Evolutionary conservation across 139 green algal genomes (phyloP), one percentile per base, ranked within the genome.

Genomic region (Tetradesmus obliquus): DNA sequence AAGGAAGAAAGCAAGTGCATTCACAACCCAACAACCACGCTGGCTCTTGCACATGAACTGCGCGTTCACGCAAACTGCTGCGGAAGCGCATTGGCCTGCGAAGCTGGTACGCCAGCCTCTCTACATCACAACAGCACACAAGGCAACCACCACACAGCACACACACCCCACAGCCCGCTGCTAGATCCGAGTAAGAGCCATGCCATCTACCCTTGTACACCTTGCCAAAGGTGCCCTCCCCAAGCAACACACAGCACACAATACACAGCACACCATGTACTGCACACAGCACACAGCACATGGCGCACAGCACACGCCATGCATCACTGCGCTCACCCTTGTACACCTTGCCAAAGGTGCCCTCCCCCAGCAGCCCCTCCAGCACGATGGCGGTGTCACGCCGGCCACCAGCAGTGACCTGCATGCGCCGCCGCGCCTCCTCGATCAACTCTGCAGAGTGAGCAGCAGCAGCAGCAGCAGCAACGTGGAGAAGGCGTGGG

Each of bases 331-430:
- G n/a, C 66, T 4, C n/a, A 91, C 88, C 88, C 13, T 24, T 79
- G 88, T 91, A 91, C 20, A 91, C 88, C 55, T 83, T 86, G 79
- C 90, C 71, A 81, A 93, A 89, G 17, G 88, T 93, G 53, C 93
- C 87, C 17, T 86, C 60, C 0, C 74, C 86, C 12, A 90, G 71
- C 7, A 90, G 69, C 8, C 71, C 69, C 71, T 90, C 86, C 51
- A 90, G 71, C 69, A 55, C 15, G 0, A 87, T 66, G 22, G 22
- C 91, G 3, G 86, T 22, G 13, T 91, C 90, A 2, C 32, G 60
- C 7, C 60, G 32, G 32, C 8, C 45, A 53, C 32, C 60, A 13
- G 51, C 53, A 12, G 53, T 74, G 15, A 32, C 80, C 15, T 92
- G 86, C 22, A 94, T 86, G 17, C 74, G 87, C 3, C 90, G 86